phyloP scores from a whole-genome alignment of 1,284 basidiomycete species.

The Moniliophthora roreri region DNA sequence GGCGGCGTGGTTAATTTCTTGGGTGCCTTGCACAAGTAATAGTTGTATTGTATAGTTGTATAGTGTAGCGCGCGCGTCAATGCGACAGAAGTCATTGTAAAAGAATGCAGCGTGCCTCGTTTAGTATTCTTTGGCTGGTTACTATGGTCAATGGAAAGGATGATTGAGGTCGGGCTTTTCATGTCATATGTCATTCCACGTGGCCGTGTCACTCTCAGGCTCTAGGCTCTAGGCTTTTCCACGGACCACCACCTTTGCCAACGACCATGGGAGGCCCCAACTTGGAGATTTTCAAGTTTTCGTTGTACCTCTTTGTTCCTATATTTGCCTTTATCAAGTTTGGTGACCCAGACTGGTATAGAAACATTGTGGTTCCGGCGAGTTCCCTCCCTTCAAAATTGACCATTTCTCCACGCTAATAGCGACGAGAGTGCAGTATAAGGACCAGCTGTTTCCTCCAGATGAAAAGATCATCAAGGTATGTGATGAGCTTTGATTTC shows the following conservation, averaged over 20 bases:
- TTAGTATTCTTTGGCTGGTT: too few relatives aligned
- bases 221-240: too few relatives aligned
- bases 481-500: slow-evolving; percentile 19
- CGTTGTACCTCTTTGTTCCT: slow-evolving; percentile 87
- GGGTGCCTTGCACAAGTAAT: too few relatives aligned
- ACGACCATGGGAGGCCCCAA: slow-evolving; percentile 74
- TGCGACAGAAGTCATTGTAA: too few relatives aligned
- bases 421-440: slow-evolving; percentile 51
- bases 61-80: too few relatives aligned
- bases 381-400: slow-evolving; percentile 26
- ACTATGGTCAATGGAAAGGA: too few relatives aligned
- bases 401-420: not conserved
- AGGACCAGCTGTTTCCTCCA: slow-evolving; percentile 68
- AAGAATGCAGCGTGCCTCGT: too few relatives aligned
- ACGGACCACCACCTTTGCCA: not conserved
- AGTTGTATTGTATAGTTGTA: too few relatives aligned
- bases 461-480: slow-evolving; percentile 57
- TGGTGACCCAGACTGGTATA: slow-evolving; percentile 90
- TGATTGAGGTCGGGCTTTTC: too few relatives aligned
- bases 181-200: too few relatives aligned
- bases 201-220: too few relatives aligned
- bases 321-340: slow-evolving; percentile 84
- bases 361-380: slow-evolving; percentile 77
- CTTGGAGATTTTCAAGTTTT: slow-evolving; percentile 88
- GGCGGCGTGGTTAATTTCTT: not conserved